Conservation (phyloP, 2,329 filamentous ascomycete genomes). For the Fusarium secorum region DNA sequence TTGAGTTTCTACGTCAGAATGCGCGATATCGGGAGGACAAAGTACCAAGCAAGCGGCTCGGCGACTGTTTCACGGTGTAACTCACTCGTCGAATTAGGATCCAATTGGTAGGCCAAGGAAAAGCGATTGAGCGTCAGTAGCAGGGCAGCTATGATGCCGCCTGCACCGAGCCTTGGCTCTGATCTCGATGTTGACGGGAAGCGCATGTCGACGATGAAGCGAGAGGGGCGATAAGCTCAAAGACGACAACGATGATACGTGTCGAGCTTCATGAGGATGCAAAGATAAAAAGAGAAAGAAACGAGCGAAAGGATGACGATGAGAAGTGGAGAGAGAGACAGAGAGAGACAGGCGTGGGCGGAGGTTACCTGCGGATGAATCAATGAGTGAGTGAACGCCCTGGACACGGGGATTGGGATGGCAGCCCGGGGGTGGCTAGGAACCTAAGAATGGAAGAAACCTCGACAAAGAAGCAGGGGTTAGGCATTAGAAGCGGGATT, state of each 20-base stretch:
- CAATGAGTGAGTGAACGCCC: background rate
- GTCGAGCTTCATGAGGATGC: slow-evolving; percentile 31
- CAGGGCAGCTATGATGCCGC: slow-evolving; percentile 34
- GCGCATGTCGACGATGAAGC: slow-evolving; percentile 33
- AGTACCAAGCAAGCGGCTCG: background rate
- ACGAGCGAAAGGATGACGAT: background rate
- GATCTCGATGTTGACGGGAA: slow-evolving; percentile 12
- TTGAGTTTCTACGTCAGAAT: background rate
- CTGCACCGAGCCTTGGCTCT: slow-evolving; percentile 20
- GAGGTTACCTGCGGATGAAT: background rate
- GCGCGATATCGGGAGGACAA: background rate
- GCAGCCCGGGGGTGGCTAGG: background rate
- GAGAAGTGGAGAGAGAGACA: slow-evolving; percentile 1
- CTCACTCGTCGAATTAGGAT: slow-evolving; percentile 49
- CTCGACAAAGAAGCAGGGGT: slow-evolving; percentile 7
- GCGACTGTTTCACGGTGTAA: slow-evolving; percentile 5
- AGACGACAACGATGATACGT: slow-evolving; percentile 10
- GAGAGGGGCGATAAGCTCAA: slow-evolving; percentile 32
- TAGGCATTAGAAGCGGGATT: slow-evolving; percentile 4
- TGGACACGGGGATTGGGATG: background rate
- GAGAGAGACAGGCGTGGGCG: slow-evolving; percentile 1
- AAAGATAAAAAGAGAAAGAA: slow-evolving; percentile 7
- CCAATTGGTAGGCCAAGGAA: slow-evolving; percentile 47
- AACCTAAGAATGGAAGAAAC: slow-evolving; percentile 21
- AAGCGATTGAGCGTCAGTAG: slow-evolving; percentile 40